phyloP scores from a whole-genome alignment of 2,329 filamentous ascomycete species.

The Aspergillus aculeatinus region DNA sequence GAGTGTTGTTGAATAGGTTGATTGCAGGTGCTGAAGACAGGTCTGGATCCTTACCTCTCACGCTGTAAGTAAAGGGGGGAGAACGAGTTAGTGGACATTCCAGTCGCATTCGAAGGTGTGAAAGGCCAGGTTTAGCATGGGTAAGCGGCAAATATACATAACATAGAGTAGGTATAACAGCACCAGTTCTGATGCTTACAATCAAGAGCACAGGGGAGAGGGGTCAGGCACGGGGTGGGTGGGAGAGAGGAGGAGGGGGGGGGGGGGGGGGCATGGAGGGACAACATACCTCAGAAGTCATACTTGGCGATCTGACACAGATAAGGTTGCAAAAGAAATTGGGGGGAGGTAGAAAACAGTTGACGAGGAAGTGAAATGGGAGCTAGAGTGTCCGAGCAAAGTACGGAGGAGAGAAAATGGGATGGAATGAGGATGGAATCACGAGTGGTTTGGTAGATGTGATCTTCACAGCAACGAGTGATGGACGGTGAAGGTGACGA shows the following conservation, averaged over 20 bases:
- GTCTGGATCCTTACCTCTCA: constrained; percentile 61
- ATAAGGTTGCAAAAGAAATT: constrained; percentile 20
- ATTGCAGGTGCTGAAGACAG: constrained; percentile 23
- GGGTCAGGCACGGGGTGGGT: constrained; percentile 26
- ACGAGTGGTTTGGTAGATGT: constrained; percentile 22
- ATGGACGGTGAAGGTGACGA: constrained; percentile 29
- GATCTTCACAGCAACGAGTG: constrained; percentile 25
- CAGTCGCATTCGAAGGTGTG: not conserved
- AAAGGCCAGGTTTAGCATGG: not conserved
- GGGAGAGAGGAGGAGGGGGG: not conserved
- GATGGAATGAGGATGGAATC: constrained; percentile 17
- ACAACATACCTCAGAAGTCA: constrained; percentile 63
- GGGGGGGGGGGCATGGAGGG: constrained; percentile 3
- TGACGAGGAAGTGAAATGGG: constrained; percentile 14
- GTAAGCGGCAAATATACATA: constrained; percentile 9
- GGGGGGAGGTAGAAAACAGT: constrained; percentile 22
- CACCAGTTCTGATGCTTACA: constrained; percentile 7
- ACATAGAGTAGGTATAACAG: constrained; percentile 3
- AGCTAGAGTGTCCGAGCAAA: constrained; percentile 12
- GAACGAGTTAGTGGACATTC: constrained; percentile 9
- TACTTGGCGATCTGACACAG: constrained; percentile 56
- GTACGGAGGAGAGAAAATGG: constrained; percentile 9
- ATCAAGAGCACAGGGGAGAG: constrained; percentile 35
- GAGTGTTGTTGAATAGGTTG: constrained; percentile 42
- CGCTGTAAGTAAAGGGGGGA: constrained; percentile 50